Conservation (phyloP, 2,329 filamentous ascomycete species). For the Leptographium radiaticola region DNA sequence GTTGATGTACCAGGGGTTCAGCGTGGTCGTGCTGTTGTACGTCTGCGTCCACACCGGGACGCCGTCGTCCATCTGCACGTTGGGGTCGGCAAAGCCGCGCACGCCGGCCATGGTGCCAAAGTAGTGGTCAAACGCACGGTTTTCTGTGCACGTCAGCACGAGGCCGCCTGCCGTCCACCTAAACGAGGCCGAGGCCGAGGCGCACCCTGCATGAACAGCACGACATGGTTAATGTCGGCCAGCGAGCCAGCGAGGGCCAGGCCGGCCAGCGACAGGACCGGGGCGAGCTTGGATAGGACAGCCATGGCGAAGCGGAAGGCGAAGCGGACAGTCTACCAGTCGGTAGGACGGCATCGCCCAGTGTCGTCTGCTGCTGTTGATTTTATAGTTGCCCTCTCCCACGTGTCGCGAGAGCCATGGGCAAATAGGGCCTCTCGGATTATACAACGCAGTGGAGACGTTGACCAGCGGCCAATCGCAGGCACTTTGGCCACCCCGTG, state of each 20-base stretch:
- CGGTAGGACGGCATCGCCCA: too few relatives aligned
- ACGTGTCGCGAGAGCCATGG: neutral
- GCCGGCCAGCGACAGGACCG: neutral
- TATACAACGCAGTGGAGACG: neutral
- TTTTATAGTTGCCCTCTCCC: too few relatives aligned
- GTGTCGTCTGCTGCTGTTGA: too few relatives aligned
- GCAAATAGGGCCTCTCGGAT: neutral
- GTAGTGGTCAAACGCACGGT: conserved; percentile 22
- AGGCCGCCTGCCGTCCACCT: too few relatives aligned
- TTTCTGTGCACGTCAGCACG: neutral
- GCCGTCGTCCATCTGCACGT: conserved; percentile 30
- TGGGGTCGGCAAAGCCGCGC: conserved; percentile 42
- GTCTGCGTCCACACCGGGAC: conserved; percentile 1
- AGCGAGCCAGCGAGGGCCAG: conserved; percentile 4
- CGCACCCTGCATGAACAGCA: conserved; percentile 38
- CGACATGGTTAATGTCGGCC: conserved; percentile 39
- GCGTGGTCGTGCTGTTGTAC: conserved; percentile 4
- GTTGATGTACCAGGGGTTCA: conserved; percentile 42
- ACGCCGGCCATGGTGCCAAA: conserved; percentile 44
- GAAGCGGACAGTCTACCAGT: neutral
- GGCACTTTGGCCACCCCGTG: neutral
- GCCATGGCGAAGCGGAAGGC: neutral
- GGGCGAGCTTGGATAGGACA: conserved; percentile 1
- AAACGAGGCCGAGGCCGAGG: too few relatives aligned
- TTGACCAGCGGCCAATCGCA: neutral